Evolutionary conservation across 2,329 filamentous ascomycete species (phyloP).

Genomic region (Xenoacremonium recifei): DNA sequence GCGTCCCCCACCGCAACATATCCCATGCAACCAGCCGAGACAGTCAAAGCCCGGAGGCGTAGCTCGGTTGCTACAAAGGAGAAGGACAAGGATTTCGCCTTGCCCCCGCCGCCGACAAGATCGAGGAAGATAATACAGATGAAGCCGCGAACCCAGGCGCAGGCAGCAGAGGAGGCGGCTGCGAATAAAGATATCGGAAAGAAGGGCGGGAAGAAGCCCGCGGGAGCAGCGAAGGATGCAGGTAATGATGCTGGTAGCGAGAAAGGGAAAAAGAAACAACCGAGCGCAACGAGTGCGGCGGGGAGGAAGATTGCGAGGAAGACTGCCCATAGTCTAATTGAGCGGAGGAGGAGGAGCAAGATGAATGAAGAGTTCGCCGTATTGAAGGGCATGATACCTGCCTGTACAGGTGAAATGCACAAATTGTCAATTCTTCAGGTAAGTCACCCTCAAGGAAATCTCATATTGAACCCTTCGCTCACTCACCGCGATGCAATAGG

Average conservation of each 20-base stretch:
- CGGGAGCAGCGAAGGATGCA: conserved; percentile 13
- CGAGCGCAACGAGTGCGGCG: conserved; percentile 73
- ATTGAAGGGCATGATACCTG: conserved; percentile 92
- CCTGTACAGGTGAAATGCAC: conserved; percentile 96
- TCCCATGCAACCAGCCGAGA: conserved; percentile 48
- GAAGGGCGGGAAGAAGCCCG: conserved; percentile 18
- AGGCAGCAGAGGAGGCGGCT: conserved; percentile 25
- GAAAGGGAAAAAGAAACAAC: conserved; percentile 70
- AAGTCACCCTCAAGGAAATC: conserved; percentile 23
- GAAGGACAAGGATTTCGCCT: conserved; percentile 66
- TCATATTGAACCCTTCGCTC: too few relatives aligned
- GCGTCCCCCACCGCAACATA: conserved; percentile 32
- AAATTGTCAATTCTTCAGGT: conserved; percentile 95
- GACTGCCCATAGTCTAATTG: conserved; percentile 94
- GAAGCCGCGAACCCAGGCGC: conserved; percentile 64
- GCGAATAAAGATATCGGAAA: conserved; percentile 23
- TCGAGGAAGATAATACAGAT: conserved; percentile 98
- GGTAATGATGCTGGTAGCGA: conserved; percentile 20
- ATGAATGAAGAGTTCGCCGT: conserved; percentile 99
- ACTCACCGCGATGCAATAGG: too few relatives aligned
- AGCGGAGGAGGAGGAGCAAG: conserved; percentile 84
- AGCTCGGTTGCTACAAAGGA: conserved; percentile 44
- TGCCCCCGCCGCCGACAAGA: conserved; percentile 89
- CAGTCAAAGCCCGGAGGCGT: conserved; percentile 53
- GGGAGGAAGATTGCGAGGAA: conserved; percentile 95